A percentile compares a stretch with the other conserved stretches of the same genome.
phyloP scores from a whole-genome alignment of 805 yeast species.

The Monosporozyma aerobia region DNA sequence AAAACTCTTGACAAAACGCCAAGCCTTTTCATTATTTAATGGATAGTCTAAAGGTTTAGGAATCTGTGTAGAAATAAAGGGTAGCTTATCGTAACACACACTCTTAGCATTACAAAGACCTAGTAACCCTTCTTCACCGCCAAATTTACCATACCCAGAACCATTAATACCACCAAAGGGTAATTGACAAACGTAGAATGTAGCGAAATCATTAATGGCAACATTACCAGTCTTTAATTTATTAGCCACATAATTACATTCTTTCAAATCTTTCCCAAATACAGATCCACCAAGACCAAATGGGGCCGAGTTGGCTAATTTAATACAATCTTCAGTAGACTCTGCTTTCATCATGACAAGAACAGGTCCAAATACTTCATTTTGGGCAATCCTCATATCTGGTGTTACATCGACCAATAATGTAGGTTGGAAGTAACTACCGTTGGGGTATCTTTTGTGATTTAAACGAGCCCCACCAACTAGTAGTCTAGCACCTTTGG shows the following conservation, averaged over 20 bases:
- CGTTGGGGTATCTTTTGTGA: conserved; percentile 93
- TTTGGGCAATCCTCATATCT: conserved; percentile 69
- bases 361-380: conserved; percentile 93
- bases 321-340: conserved; percentile 56
- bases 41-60: conserved; percentile 93
- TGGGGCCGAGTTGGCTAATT: conserved; percentile 71
- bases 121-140: conserved; percentile 93
- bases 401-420: conserved; percentile 72
- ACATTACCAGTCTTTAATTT: conserved; percentile 76
- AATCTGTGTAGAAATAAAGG: conserved; percentile 70
- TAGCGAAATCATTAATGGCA: conserved; percentile 96
- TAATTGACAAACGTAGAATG: conserved; percentile 87
- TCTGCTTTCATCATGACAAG: conserved; percentile 69
- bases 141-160: conserved; percentile 95
- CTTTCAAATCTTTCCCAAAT: conserved; percentile 56
- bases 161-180: conserved; percentile 95
- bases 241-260: conserved; percentile 55
- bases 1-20: conserved; percentile 77
- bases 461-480: conserved; percentile 71
- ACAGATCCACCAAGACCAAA: conserved; percentile 91
- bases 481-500: conserved; percentile 69
- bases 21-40: conserved; percentile 69
- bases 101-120: conserved; percentile 85
- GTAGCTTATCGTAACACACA: conserved; percentile 73
- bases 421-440: conserved; percentile 90